A percentile compares a stretch with the other conserved stretches of the same genome.
phyloP scores from a whole-genome alignment of 192 early-diverging fungal species.

The Cladochytrium replicatum region DNA sequence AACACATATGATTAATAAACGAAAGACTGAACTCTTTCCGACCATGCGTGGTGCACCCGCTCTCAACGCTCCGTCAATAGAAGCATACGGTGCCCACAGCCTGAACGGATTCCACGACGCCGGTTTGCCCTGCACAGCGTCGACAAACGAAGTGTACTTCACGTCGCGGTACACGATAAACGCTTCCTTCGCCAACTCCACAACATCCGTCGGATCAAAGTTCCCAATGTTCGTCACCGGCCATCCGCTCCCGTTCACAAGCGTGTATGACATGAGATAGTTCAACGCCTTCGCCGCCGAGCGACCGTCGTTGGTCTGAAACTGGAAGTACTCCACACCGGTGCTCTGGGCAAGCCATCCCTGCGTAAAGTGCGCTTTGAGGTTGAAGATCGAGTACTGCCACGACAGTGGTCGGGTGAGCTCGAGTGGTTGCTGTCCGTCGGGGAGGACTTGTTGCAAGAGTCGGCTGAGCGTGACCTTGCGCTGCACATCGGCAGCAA shows the following conservation, averaged over 20 bases:
- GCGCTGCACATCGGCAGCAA: slow-evolving; percentile 15
- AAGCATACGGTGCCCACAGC: slow-evolving; percentile 16
- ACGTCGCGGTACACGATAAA: no score
- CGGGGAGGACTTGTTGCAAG: slow-evolving; percentile 18
- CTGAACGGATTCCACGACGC: slow-evolving; percentile 11
- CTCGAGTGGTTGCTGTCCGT: slow-evolving; percentile 34
- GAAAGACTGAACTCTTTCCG: no score
- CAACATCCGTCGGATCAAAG: slow-evolving; percentile 29
- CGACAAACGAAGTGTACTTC: slow-evolving; percentile 27
- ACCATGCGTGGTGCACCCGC: no score
- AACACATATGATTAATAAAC: no score
- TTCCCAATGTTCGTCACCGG: slow-evolving; percentile 27
- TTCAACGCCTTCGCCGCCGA: slow-evolving; percentile 38
- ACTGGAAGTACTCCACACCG: slow-evolving; percentile 28
- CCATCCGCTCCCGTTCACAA: slow-evolving; percentile 36
- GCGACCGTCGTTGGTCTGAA: slow-evolving; percentile 30
- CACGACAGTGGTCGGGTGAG: slow-evolving; percentile 32
- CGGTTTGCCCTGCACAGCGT: slow-evolving; percentile 8
- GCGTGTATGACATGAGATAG: slow-evolving; percentile 37
- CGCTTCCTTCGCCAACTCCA: slow-evolving; percentile 36
- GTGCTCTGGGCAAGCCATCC: background rate
- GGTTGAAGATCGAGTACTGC: slow-evolving; percentile 41
- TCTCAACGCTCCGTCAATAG: no score
- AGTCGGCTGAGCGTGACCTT: slow-evolving; percentile 28
- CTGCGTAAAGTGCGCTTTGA: slow-evolving; percentile 31